Evolutionary conservation across 179 eudicot genomes (phyloP), one percentile per base, ranked within the genome.

Genomic region (Dionaea muscipula): DNA sequence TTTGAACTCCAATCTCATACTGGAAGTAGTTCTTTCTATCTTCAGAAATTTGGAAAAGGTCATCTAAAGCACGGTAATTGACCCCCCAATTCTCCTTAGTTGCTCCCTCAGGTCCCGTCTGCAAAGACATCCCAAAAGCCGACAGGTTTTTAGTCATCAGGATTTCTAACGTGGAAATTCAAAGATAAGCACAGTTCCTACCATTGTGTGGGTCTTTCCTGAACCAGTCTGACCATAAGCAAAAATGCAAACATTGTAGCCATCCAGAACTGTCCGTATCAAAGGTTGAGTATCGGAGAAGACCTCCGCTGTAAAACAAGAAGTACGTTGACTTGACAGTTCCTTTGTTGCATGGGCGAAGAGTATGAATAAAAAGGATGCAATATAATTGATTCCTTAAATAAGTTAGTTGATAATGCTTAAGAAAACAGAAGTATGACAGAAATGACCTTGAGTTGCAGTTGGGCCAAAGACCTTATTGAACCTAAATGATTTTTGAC

Each of bases 221-320:
- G 99, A 88, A 59, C 99, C 99, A 51, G 99, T 93, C 75, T 93
- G 99, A 26, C 99, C 99, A 70, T 93, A 93, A 23, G 99, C 99
- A 63, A 93, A 88, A 59, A 93, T 88, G 60, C 99, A 93, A 8
- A 85, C 96, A 60, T 82, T 88, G 68, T 75, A 93, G 11, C 99
- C 99, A 63, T 93, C 99, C 57, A 93, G 77, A 66, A 88, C 86
- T 9, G 96, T 84, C 58, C 75, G 72, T 68, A 88, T 68, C 66
- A 89, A 59, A 2, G 95, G 95, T 57, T 82, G 89, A 19, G 79
- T 81, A 65, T 89, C 95, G 51, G 75, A 47, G 67, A 72, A 89
- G 49, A 89, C 89, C 41, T 86, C 75, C 56, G 68, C 95, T 89
- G 83, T 64, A 50, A 56, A 47, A 57, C 64, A 26, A 26, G 28